These are phyloP conservation scores for Castanea crenata DNA, from an alignment of 306 rosid genomes.

Conservation along the genomic window DNA sequence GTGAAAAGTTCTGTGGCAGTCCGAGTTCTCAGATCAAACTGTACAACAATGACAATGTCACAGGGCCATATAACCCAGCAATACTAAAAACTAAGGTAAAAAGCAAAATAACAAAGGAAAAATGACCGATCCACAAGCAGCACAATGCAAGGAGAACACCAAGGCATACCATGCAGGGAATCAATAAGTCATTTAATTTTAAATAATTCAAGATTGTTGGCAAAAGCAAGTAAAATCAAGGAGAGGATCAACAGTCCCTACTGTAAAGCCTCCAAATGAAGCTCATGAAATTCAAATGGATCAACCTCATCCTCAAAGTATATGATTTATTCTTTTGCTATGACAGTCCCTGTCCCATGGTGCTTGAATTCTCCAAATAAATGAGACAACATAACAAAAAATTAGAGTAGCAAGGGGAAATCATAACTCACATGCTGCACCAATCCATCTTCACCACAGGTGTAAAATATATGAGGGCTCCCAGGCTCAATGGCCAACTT, in stretches of 20 bases:
- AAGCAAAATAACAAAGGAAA: not conserved
- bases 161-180: conserved; percentile 2
- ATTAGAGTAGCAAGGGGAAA: conserved; percentile 17
- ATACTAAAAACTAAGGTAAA: not conserved
- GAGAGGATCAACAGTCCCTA: not conserved
- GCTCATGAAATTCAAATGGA: not conserved
- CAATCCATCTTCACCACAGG: conserved; percentile 96
- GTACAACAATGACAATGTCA: conserved; percentile 34
- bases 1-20: conserved; percentile 70
- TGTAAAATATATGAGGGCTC: conserved; percentile 83
- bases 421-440: conserved; percentile 83
- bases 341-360: conserved; percentile 1
- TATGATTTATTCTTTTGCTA: not conserved
- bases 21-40: conserved; percentile 91
- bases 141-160: not conserved
- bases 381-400: not conserved
- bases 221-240: not conserved
- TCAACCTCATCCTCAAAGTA: not conserved
- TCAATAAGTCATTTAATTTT: conserved; percentile 1
- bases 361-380: not conserved
- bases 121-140: not conserved
- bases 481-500: conserved; percentile 96
- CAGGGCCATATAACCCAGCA: conserved; percentile 6
- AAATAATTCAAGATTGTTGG: not conserved
- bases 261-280: not conserved